Base-by-base conservation (phyloP, 1,284 basidiomycete genomes). In the Ustilago trichophora region DNA sequence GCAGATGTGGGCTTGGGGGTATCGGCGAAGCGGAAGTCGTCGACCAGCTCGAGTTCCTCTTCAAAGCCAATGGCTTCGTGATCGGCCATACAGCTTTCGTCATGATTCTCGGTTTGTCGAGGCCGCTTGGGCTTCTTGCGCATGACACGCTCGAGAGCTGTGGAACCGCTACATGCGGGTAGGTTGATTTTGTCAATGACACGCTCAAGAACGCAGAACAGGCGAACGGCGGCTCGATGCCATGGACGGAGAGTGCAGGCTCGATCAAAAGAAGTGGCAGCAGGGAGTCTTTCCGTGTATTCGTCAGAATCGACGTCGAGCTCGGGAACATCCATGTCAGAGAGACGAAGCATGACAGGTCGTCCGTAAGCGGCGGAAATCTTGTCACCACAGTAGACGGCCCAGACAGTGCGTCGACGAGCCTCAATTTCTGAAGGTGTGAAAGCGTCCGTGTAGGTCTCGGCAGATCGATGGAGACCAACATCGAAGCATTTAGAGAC, bases 111-210 rank as follows among this genome's bases (percentile, higher is more conserved):
- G 10, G 57, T 57, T 33, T 70, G 60, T 24, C 67, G 49, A 3
- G 67, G 67, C 35, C 67, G 48, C 25, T 65, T 70, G 2, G 62
- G 67, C 36, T 70, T 70, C 33, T 64, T 65, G 21, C 67, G 56
- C 60, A 64, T 62, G 25, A 70, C 60, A 9, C 67, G 41, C 37
- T 70, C 67, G 11, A 70, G 46, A 6, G 67, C 67, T 26, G 52
- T 42, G 0, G 67, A 70, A 9, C 44, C 47, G 38, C 62, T 70
- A 57, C 67, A 70, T 10, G 67, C 62, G 3, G 67, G 67, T 24
- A 70, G 62, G 33, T 70, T 70, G 49, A 70, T 70, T 43, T 70
- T 70, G 53, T 70, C 67, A 18, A 70, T 62, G 45, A 70, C 67
- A 6, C 67, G 52, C 33, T 70, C 67, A 12, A 70, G 43, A 24